phyloP scores from a whole-genome alignment of 2,329 filamentous ascomycete genomes.

The Exophiala alcalophila region DNA sequence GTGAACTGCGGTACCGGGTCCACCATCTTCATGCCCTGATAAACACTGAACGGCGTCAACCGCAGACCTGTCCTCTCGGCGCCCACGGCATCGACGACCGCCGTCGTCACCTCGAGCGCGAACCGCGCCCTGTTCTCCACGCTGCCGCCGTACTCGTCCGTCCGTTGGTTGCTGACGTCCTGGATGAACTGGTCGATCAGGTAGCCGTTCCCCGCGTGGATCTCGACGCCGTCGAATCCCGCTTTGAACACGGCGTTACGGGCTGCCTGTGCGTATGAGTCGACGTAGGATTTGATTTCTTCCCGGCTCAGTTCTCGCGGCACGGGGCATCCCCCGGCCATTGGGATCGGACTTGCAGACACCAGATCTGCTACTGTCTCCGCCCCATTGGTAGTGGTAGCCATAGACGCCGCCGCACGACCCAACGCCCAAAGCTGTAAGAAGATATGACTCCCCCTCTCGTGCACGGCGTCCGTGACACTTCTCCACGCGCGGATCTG shows the following conservation, averaged over 20 bases:
- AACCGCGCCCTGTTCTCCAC: slow-evolving; percentile 55
- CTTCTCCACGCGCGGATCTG: slow-evolving; percentile 52
- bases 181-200: slow-evolving; percentile 54
- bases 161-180: slow-evolving; percentile 50
- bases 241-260: slow-evolving; percentile 51
- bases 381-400: slow-evolving; percentile 35
- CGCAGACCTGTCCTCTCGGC: slow-evolving; percentile 47
- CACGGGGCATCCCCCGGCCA: slow-evolving; percentile 6
- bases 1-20: slow-evolving; percentile 60
- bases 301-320: slow-evolving; percentile 36
- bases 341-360: slow-evolving; percentile 2
- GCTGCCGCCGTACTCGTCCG: slow-evolving; percentile 51
- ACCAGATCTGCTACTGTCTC: slow-evolving; percentile 33
- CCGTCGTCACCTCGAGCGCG: slow-evolving; percentile 46
- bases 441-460: slow-evolving; percentile 49
- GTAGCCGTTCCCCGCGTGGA: slow-evolving; percentile 42
- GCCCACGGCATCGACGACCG: slow-evolving; percentile 32
- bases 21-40: slow-evolving; percentile 54
- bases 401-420: slow-evolving; percentile 47
- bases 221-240: slow-evolving; percentile 11
- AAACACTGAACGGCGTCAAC: slow-evolving; percentile 45
- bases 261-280: slow-evolving; percentile 46
- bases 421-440: slow-evolving; percentile 57
- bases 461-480: slow-evolving; percentile 51
- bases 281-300: slow-evolving; percentile 45